These are phyloP conservation scores for Tolypocladium tropicale DNA, from an alignment of 2,329 filamentous ascomycete species.

Conservation along the genomic window DNA sequence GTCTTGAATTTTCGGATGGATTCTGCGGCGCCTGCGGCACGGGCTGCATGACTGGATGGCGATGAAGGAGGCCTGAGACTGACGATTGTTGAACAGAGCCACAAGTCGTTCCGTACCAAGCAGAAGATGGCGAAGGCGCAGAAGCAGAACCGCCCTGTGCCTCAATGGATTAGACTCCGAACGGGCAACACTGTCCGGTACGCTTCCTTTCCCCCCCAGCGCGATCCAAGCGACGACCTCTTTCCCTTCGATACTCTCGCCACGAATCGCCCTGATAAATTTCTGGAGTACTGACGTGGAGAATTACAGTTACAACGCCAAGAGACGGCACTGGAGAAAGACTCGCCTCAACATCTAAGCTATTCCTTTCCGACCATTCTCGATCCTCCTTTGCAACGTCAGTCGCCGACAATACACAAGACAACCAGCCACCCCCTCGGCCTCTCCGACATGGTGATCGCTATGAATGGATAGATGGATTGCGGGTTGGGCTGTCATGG, in stretches of 20 bases:
- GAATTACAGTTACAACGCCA: conserved; percentile 86
- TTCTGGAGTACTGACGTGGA: conserved; percentile 7
- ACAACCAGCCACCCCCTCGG: background rate
- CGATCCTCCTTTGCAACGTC: conserved; percentile 14
- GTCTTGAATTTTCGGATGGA: background rate
- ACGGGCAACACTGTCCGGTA: conserved; percentile 99
- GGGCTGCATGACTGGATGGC: background rate
- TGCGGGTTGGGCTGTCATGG: background rate
- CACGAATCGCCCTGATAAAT: background rate
- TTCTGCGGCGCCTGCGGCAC: background rate
- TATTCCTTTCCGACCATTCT: conserved; percentile 34
- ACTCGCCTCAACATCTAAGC: conserved; percentile 96
- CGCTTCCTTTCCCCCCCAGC: conserved; percentile 30
- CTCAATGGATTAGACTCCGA: conserved; percentile 98
- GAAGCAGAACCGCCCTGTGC: conserved; percentile 99
- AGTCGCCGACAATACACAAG: conserved; percentile 11
- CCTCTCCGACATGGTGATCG: background rate
- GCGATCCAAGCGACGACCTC: background rate
- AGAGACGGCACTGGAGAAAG: conserved; percentile 99
- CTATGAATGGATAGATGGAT: conserved; percentile 1
- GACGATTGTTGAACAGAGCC: conserved; percentile 51
- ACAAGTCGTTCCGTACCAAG: conserved; percentile 99
- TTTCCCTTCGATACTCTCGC: background rate
- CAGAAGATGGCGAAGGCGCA: conserved; percentile 99
- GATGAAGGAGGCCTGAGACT: conserved; percentile 1